Base-by-base conservation (phyloP, 305 asterid genomes). In the Vinca major region DNA sequence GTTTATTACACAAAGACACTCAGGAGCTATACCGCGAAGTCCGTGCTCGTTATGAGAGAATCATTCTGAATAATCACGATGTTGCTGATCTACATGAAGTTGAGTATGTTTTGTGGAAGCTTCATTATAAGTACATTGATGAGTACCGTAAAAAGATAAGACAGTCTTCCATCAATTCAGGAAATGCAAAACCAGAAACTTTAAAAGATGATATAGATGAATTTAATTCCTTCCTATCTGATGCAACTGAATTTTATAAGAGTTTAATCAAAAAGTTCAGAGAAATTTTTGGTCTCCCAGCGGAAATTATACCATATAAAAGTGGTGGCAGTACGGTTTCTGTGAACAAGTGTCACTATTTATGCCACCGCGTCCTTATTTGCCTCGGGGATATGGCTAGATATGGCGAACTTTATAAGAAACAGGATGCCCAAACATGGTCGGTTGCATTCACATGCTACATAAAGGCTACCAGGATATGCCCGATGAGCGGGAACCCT, bases 371-470 rank as follows among this genome's bases (percentile, higher is more conserved):
- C 47, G 86, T 92, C 63, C 82, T 89, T 43, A 80, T 89, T 75
- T 92, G 96, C 79, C 84, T 89, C 3, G 98, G 98, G 8, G 98
- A 92, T 79, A 85, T 89, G 53, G 87, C 95, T 20, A 77, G 98
- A 78, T 92, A 92, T 75, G 53, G 71, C 7, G 96, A 89, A 76
- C 79, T 77, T 54, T 72, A 77, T 70, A 86, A 83, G 84, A 86
- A 82, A 60, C 79, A 83, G 1, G 84, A 75, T 54, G 74, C 78
- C 19, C 70, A 80, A 67, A 82, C 81, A 41, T 92, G 98, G 98
- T 88, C 89, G 14, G 73, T 75, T 41, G 92, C 91, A 4, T 92
- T 91, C 2, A 70, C 67, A 3, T 86, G 79, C 83, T 92, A 92
- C 70, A 66, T 88, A 12, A 90, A 89, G 79, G 91, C 98, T 56